These are phyloP conservation scores for Neurospora intermedia DNA, from an alignment of 495 filamentous ascomycete species.

Conservation along the genomic window DNA sequence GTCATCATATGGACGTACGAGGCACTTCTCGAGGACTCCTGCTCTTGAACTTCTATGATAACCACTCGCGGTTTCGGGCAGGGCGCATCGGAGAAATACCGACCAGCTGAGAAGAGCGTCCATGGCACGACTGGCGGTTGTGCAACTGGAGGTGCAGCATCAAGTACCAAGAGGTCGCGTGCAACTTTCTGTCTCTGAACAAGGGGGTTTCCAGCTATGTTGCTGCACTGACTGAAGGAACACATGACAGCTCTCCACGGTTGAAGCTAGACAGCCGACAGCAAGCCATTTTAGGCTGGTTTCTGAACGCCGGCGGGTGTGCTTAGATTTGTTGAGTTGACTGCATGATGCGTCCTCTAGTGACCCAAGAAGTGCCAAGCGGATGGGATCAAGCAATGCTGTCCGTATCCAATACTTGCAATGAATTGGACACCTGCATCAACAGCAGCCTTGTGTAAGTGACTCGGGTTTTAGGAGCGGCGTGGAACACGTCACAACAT, in stretches of 20 bases:
- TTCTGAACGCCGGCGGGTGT: neutral
- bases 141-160: neutral
- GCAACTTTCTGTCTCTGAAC: neutral
- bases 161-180: neutral
- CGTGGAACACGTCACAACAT: neutral
- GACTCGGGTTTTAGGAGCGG: neutral
- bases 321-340: neutral
- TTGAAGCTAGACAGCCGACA: neutral
- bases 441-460: neutral
- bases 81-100: neutral
- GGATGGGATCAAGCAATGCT: neutral
- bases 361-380: neutral
- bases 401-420: neutral
- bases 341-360: neutral
- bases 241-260: neutral
- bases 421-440: neutral
- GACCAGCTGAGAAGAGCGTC: neutral
- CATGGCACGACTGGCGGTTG: neutral
- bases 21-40: neutral
- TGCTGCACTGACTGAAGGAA: neutral
- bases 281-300: neutral
- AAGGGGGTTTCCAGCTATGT: neutral
- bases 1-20: neutral
- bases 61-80: neutral
- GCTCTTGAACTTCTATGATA: neutral